phyloP scores from a whole-genome alignment of 441 rosid species.

The Theobroma grandiflorum region DNA sequence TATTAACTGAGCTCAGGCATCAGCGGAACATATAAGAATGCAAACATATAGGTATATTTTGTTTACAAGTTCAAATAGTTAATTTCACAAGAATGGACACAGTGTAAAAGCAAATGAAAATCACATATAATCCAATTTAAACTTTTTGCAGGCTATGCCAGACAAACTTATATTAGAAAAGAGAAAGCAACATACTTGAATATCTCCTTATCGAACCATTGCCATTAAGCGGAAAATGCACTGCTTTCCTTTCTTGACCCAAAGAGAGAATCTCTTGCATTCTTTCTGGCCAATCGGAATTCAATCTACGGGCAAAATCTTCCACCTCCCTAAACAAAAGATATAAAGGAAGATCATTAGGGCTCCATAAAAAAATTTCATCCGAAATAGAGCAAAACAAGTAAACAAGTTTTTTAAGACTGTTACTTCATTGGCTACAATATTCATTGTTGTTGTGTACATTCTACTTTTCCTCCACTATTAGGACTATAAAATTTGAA shows the following conservation, averaged over 20 bases:
- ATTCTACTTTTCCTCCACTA: not conserved
- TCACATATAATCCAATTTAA: not conserved
- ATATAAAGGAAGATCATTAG: conserved; percentile 16
- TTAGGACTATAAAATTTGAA: not conserved
- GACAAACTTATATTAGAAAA: conserved; percentile 13
- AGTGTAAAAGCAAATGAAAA: not conserved
- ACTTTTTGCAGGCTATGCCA: not conserved
- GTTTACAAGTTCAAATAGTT: not conserved
- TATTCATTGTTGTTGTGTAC: not conserved
- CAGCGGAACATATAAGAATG: not conserved
- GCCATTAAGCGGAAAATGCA: conserved; percentile 52
- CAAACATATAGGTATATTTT: not conserved
- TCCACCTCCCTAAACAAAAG: conserved; percentile 67
- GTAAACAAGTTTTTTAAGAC: not conserved
- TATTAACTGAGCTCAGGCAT: not conserved
- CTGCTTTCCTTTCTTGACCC: conserved; percentile 64
- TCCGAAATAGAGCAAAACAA: conserved; percentile 13
- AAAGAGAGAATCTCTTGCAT: conserved; percentile 56
- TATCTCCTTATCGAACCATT: conserved; percentile 58
- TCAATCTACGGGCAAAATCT: conserved; percentile 77
- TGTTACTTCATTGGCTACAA: conserved; percentile 16
- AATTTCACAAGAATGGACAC: not conserved
- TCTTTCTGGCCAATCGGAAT: conserved; percentile 64
- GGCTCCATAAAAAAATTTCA: not conserved
- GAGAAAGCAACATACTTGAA: conserved; percentile 54